These are phyloP conservation scores for Phytophthora lateralis DNA, from an alignment of 352 stramenopile species.

Conservation along the genomic window DNA sequence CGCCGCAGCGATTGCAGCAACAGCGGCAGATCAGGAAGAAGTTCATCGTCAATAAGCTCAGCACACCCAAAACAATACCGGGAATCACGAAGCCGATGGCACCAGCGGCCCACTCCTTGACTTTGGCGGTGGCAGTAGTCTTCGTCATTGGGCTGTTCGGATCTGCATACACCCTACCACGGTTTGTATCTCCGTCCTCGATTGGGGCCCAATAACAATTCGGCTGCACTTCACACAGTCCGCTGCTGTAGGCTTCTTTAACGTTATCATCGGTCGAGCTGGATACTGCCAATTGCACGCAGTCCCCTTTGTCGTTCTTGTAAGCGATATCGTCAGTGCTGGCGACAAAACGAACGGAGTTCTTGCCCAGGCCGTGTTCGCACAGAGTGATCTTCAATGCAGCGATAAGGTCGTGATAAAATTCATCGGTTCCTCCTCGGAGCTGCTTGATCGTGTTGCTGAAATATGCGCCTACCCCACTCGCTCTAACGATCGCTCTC, in stretches of 20 bases:
- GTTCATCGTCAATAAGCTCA: slow-evolving; percentile 62
- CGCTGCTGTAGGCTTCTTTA: slow-evolving; percentile 37
- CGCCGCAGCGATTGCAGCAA: slow-evolving; percentile 70
- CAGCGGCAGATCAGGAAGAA: slow-evolving; percentile 71
- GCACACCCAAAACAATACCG: slow-evolving; percentile 48
- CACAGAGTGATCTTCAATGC: slow-evolving; percentile 60
- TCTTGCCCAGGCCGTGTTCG: slow-evolving; percentile 35
- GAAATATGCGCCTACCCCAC: slow-evolving; percentile 42
- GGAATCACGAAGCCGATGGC: slow-evolving; percentile 54
- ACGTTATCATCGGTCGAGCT: slow-evolving; percentile 19
- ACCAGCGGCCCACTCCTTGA: slow-evolving; percentile 48
- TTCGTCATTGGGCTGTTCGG: slow-evolving; percentile 31
- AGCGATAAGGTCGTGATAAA: slow-evolving; percentile 61
- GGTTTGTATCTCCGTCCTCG: slow-evolving; percentile 28
- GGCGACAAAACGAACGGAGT: slow-evolving; percentile 42
- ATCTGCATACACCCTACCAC: slow-evolving; percentile 33
- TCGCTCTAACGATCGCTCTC: slow-evolving; percentile 35
- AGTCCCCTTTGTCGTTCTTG: slow-evolving; percentile 42
- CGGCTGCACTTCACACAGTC: slow-evolving; percentile 54
- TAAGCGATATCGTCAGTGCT: slow-evolving; percentile 36
- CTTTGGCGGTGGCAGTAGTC: slow-evolving; percentile 20
- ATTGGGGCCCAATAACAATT: slow-evolving; percentile 70
- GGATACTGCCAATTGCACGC: slow-evolving; percentile 37
- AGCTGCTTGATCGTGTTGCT: slow-evolving; percentile 55
- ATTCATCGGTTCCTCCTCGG: slow-evolving; percentile 52